Conservation (phyloP, 257 asterid species). For the Solanum chmielewskii region DNA sequence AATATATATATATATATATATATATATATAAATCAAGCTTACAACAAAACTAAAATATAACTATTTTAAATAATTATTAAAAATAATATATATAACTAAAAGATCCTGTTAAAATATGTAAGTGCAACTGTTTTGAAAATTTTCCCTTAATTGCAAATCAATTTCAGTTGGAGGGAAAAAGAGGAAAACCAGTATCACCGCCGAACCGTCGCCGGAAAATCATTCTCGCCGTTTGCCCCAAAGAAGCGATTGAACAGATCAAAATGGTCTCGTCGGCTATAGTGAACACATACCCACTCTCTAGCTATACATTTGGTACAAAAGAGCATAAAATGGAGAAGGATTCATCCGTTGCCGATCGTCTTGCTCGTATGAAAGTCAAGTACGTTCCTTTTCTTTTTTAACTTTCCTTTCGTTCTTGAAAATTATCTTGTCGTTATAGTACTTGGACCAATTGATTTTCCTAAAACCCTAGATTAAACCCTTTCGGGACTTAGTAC, state of each 20-base stretch:
- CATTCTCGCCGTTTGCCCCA: background rate
- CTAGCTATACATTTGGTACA: conserved; percentile 76
- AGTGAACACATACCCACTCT: conserved; percentile 61
- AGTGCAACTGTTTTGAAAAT: too few species aligned
- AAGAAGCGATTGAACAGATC: background rate
- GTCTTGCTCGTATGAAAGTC: conserved; percentile 91
- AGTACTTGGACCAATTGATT: background rate
- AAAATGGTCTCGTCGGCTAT: conserved; percentile 52
- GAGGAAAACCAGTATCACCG: background rate
- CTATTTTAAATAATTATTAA: too few species aligned
- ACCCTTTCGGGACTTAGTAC: background rate
- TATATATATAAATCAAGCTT: too few species aligned
- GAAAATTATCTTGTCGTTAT: background rate
- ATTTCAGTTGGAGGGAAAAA: background rate
- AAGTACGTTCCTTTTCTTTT: conserved; percentile 25
- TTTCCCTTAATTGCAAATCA: too few species aligned
- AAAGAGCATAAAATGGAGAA: conserved; percentile 89
- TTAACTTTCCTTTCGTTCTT: background rate
- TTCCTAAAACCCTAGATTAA: conserved; percentile 23
- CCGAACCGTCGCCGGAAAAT: background rate
- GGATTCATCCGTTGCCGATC: conserved; percentile 80
- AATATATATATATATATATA: too few species aligned
- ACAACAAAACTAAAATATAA: too few species aligned
- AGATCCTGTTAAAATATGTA: too few species aligned
- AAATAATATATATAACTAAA: too few species aligned